phyloP scores from a whole-genome alignment of 225 moss, liverwort and hornwort genomes.

The Polytrichum commune region DNA sequence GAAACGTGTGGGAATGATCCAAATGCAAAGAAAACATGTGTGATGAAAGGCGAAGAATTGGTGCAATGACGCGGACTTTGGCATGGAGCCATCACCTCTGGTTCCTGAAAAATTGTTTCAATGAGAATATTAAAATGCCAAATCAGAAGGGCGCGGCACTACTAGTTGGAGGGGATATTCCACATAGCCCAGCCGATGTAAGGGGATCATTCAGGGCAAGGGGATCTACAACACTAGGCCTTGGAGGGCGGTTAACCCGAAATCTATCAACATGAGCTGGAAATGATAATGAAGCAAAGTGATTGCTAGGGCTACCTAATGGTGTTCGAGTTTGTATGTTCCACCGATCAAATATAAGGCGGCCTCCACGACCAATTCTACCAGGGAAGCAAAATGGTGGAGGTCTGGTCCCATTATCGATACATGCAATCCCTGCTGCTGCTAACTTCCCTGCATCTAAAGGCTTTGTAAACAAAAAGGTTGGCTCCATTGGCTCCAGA shows the following conservation, averaged over 20 bases:
- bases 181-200: conserved; percentile 22
- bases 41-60: no score
- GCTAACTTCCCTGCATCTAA: conserved; percentile 85
- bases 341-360: conserved; percentile 99
- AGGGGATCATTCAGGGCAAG: conserved; percentile 26
- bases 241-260: conserved; percentile 61
- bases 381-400: conserved; percentile 66
- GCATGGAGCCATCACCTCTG: background rate
- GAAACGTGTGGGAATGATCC: no score
- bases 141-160: conserved; percentile 47
- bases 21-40: no score
- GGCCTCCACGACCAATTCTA: conserved; percentile 95
- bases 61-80: background rate
- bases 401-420: conserved; percentile 54
- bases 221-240: conserved; percentile 56
- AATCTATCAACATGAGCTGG: conserved; percentile 79
- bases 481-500: conserved; percentile 91
- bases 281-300: conserved; percentile 51
- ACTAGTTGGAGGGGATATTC: conserved; percentile 36
- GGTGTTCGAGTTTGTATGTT: conserved; percentile 75
- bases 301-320: conserved; percentile 63
- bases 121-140: conserved; percentile 11
- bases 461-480: conserved; percentile 91
- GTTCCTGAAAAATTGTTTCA: conserved; percentile 5
- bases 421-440: conserved; percentile 65